These are phyloP conservation scores for Vitis hybrid DNA, from an alignment of 177 flowering plant species.

Conservation along the genomic window DNA sequence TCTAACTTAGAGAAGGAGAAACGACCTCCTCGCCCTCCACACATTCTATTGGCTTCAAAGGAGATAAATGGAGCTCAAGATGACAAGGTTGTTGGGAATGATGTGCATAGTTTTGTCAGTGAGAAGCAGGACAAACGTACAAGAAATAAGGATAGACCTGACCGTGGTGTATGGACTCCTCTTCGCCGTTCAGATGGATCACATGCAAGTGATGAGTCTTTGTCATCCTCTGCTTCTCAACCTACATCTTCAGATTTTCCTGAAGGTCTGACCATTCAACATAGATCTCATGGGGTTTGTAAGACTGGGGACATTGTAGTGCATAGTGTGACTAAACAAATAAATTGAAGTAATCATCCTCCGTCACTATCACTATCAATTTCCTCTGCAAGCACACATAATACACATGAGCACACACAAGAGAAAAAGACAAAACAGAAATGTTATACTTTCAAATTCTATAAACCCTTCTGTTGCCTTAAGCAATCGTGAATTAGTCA, in stretches of 20 bases:
- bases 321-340: no score
- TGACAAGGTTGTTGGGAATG: conserved; percentile 41
- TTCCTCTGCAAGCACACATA: not conserved
- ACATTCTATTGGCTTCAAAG: conserved; percentile 29
- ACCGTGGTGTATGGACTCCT: conserved; percentile 81
- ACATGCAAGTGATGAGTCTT: conserved; percentile 64
- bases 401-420: not conserved
- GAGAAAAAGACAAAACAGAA: not conserved
- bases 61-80: conserved; percentile 50
- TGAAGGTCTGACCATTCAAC: conserved; percentile 37
- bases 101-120: conserved; percentile 32
- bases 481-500: not conserved
- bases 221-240: conserved; percentile 46
- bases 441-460: not conserved
- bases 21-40: conserved; percentile 60
- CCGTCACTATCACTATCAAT: not conserved
- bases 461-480: not conserved
- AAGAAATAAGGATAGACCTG: conserved; percentile 76
- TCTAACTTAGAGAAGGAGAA: conserved; percentile 53
- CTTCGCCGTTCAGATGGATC: conserved; percentile 73
- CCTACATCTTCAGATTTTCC: conserved; percentile 34
- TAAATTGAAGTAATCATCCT: not conserved
- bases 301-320: not conserved
- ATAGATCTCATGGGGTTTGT: not conserved
- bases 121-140: conserved; percentile 65